These are phyloP conservation scores for Biancaea sappan DNA, from an alignment of 306 rosid genomes.

Conservation along the genomic window DNA sequence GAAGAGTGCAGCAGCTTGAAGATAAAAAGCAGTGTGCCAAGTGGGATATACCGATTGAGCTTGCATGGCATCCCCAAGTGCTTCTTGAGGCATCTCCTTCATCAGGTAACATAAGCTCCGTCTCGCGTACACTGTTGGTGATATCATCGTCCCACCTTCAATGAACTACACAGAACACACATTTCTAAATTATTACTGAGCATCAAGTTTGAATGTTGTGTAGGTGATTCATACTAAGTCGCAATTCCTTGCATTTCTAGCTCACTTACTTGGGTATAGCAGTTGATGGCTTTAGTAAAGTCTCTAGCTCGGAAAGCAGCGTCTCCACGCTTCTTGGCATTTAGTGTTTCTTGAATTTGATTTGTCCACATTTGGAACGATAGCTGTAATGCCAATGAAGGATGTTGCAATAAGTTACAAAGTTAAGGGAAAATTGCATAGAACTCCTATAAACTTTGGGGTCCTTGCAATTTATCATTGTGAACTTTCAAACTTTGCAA, in stretches of 20 bases:
- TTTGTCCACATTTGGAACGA: constrained; percentile 89
- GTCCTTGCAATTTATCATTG: no score
- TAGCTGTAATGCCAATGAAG: constrained; percentile 54
- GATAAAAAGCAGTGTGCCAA: constrained; percentile 86
- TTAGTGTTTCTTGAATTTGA: constrained; percentile 76
- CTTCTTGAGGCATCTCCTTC: constrained; percentile 90
- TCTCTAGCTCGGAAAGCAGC: constrained; percentile 63
- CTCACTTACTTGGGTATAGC: constrained; percentile 61
- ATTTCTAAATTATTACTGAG: no score
- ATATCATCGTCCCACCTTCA: constrained; percentile 85
- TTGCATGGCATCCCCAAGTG: constrained; percentile 97
- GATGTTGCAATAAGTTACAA: no score
- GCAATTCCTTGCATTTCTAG: background rate
- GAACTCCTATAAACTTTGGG: no score
- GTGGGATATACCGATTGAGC: constrained; percentile 81
- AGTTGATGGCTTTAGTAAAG: constrained; percentile 47
- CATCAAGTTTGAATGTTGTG: background rate
- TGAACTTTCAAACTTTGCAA: no score
- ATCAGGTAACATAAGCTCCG: constrained; percentile 88
- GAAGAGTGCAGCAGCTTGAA: constrained; percentile 89
- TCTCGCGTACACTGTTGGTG: constrained; percentile 84
- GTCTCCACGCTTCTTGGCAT: constrained; percentile 70
- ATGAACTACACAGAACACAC: constrained; percentile 66
- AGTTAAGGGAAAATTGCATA: no score
- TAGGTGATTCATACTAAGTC: constrained; percentile 1